Evolutionary conservation across 2,329 filamentous ascomycete species (phyloP).

Genomic region (Fusarium luffae): DNA sequence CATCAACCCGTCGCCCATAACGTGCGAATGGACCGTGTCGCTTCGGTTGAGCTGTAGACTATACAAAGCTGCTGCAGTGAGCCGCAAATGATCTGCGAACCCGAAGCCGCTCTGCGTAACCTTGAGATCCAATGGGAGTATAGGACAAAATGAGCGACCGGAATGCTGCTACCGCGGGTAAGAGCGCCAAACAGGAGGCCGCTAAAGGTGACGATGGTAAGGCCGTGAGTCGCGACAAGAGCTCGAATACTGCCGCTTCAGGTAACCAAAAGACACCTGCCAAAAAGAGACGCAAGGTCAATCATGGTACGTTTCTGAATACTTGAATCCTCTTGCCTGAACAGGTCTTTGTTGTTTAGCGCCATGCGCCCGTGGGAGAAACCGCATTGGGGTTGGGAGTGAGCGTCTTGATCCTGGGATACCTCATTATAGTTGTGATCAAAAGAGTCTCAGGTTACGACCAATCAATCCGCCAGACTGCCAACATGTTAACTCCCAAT

Average conservation of each 20-base stretch:
- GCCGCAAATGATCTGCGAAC: constrained; percentile 49
- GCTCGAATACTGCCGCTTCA: constrained; percentile 39
- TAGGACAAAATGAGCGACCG: constrained; percentile 50
- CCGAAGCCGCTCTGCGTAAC: constrained; percentile 49
- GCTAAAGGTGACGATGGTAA: constrained; percentile 46
- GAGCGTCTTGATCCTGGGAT: constrained; percentile 17
- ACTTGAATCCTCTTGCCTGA: neutral
- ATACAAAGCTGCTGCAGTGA: constrained; percentile 43
- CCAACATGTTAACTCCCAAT: constrained; percentile 21
- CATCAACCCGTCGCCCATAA: constrained; percentile 30
- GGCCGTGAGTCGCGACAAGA: constrained; percentile 47
- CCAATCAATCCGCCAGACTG: constrained; percentile 27
- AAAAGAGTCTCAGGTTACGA: constrained; percentile 13
- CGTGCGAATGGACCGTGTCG: constrained; percentile 43
- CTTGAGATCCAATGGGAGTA: constrained; percentile 49
- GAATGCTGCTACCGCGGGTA: constrained; percentile 49
- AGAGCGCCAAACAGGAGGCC: constrained; percentile 46
- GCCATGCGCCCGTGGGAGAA: constrained; percentile 11
- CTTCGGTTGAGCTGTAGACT: constrained; percentile 43
- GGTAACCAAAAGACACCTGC: constrained; percentile 70
- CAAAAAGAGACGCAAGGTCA: constrained; percentile 89
- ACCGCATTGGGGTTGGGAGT: constrained; percentile 13
- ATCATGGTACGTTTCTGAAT: constrained; percentile 75
- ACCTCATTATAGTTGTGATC: constrained; percentile 27
- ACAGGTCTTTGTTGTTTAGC: neutral